A percentile compares a stretch with the other conserved stretches of the same genome.
Evolutionary conservation across 2,329 filamentous ascomycete species (phyloP).

Genomic region (Penicillium sp.): DNA sequence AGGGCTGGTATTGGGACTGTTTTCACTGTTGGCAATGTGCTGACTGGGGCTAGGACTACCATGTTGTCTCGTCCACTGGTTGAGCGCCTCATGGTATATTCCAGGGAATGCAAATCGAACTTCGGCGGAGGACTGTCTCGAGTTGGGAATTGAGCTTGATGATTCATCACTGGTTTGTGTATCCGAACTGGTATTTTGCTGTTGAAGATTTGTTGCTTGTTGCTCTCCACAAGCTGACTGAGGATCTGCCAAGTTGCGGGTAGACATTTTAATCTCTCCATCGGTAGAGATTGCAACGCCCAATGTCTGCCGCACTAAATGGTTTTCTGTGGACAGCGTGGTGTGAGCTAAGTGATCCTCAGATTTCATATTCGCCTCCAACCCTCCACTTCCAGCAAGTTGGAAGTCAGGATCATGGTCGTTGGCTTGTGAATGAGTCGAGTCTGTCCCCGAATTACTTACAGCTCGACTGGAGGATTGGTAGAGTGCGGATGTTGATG

Average conservation of each 20-base stretch:
- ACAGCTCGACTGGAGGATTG: background rate
- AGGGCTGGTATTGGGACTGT: background rate
- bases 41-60: background rate
- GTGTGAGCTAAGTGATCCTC: background rate
- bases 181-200: background rate
- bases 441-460: background rate
- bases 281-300: background rate
- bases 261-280: background rate
- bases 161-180: background rate
- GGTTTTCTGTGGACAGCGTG: background rate
- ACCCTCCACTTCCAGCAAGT: background rate
- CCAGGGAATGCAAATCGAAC: conserved; percentile 21
- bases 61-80: conserved; percentile 14
- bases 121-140: conserved; percentile 11
- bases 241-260: background rate
- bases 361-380: background rate
- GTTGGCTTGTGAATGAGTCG: background rate
- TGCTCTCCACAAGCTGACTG: background rate
- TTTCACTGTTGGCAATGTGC: background rate
- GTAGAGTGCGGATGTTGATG: too few species aligned
- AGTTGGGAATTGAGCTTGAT: background rate
- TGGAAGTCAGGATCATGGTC: background rate
- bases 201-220: background rate
- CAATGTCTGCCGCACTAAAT: background rate
- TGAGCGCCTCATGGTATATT: conserved; percentile 15